These are phyloP conservation scores for Colletotrichum sp. DNA, from an alignment of 2,329 filamentous ascomycete genomes.

Conservation along the genomic window DNA sequence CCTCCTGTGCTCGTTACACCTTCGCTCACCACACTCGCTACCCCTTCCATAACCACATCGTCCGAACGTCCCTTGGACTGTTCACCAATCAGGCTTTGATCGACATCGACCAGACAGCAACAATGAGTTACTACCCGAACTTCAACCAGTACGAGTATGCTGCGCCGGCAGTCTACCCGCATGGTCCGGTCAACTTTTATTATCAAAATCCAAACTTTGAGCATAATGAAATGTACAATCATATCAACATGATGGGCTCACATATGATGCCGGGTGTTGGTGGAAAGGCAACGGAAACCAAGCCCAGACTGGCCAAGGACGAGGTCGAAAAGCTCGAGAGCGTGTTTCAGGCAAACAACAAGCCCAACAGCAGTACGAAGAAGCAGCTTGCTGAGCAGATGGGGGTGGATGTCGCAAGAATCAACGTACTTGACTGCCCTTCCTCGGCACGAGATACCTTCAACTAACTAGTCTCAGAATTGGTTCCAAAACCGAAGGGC, in stretches of 20 bases:
- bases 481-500: constrained; percentile 74
- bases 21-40: neutral
- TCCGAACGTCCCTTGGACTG: neutral
- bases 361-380: constrained; percentile 67
- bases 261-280: neutral
- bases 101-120: neutral
- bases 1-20: neutral
- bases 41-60: neutral
- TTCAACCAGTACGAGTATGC: constrained; percentile 15
- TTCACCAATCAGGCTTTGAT: neutral
- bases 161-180: neutral
- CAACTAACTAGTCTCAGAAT: constrained; percentile 54
- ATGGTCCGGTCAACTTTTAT: constrained; percentile 1
- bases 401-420: constrained; percentile 66
- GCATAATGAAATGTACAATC: neutral
- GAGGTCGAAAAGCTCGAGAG: constrained; percentile 64
- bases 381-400: constrained; percentile 66
- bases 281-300: constrained; percentile 48
- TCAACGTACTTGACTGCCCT: constrained; percentile 54
- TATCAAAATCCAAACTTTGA: constrained; percentile 16
- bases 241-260: constrained; percentile 22
- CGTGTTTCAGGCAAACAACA: constrained; percentile 68
- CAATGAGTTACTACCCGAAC: neutral
- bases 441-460: neutral
- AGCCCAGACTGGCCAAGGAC: constrained; percentile 61